Conservation (phyloP, 106 monocot species). For the Alisma plantagoaquatica region DNA sequence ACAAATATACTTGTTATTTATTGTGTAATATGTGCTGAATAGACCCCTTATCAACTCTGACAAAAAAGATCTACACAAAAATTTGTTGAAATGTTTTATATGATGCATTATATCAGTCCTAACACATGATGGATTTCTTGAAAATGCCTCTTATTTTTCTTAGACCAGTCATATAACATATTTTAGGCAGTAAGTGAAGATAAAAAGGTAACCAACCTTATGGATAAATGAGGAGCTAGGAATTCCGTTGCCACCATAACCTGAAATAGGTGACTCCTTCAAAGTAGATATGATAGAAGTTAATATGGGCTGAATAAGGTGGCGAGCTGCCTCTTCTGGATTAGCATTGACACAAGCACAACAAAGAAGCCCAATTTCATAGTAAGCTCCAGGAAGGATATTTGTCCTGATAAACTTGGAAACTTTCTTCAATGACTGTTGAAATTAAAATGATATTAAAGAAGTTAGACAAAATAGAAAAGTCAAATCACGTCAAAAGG, state of each 20-base stretch:
- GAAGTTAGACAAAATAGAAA: background rate
- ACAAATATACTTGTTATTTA: too few relatives aligned
- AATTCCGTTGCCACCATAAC: conserved; percentile 36
- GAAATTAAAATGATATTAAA: conserved; percentile 16
- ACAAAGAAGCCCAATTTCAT: conserved; percentile 93
- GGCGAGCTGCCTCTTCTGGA: conserved; percentile 53
- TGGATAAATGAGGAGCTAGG: conserved; percentile 27
- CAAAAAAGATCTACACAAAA: too few relatives aligned
- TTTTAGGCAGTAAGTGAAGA: background rate
- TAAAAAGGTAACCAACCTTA: conserved; percentile 34
- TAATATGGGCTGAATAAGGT: conserved; percentile 73
- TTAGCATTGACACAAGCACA: conserved; percentile 87
- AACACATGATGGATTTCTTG: too few relatives aligned
- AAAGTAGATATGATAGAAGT: conserved; percentile 46
- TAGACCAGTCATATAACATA: too few relatives aligned
- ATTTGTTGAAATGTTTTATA: too few relatives aligned
- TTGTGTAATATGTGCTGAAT: too few relatives aligned
- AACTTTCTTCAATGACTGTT: conserved; percentile 74
- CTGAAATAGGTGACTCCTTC: conserved; percentile 54
- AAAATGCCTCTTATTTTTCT: too few relatives aligned
- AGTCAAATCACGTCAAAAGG: background rate
- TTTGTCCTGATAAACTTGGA: conserved; percentile 82
- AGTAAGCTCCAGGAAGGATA: conserved; percentile 88
- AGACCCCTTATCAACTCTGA: too few relatives aligned
- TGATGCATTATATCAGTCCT: too few relatives aligned